These are phyloP conservation scores for Plasmopara muralis DNA, from an alignment of 352 stramenopile genomes.

Conservation along the genomic window DNA sequence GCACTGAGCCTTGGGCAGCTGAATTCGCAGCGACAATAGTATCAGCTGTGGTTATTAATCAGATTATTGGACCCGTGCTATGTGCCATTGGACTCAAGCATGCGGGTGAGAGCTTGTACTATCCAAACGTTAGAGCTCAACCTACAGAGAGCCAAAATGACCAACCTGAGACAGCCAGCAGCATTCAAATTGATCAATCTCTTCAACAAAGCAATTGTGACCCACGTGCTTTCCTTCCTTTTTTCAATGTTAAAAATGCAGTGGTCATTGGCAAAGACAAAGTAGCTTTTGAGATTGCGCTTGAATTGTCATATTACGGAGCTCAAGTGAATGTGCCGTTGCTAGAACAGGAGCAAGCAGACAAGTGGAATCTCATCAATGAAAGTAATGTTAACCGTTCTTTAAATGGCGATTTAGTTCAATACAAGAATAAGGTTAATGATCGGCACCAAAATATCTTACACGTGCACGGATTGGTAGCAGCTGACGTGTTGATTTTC, in stretches of 20 bases:
- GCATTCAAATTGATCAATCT: conserved; percentile 1
- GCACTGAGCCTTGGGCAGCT: conserved; percentile 39
- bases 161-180: conserved; percentile 10
- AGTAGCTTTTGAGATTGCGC: conserved; percentile 51
- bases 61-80: conserved; percentile 61
- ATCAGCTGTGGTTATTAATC: conserved; percentile 59
- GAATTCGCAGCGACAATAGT: conserved; percentile 64
- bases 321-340: conserved; percentile 54
- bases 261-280: conserved; percentile 62
- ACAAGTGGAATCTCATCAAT: conserved; percentile 57
- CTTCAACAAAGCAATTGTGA: conserved; percentile 32
- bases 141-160: conserved; percentile 6
- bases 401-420: conserved; percentile 55
- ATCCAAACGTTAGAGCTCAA: conserved; percentile 16
- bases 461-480: conserved; percentile 25
- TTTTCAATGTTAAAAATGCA: conserved; percentile 42
- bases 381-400: conserved; percentile 40
- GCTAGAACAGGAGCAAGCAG: conserved; percentile 45
- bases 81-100: conserved; percentile 48
- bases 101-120: conserved; percentile 42
- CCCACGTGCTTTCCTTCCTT: conserved; percentile 35
- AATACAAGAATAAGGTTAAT: conserved; percentile 57
- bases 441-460: conserved; percentile 22
- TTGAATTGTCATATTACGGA: conserved; percentile 60
- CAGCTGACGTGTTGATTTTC: conserved; percentile 56